Percentiles rank a stretch among this genome's conserved stretches.
These are phyloP conservation scores for Darksidea phi DNA, from an alignment of 495 filamentous ascomycete genomes.

Conservation along the genomic window DNA sequence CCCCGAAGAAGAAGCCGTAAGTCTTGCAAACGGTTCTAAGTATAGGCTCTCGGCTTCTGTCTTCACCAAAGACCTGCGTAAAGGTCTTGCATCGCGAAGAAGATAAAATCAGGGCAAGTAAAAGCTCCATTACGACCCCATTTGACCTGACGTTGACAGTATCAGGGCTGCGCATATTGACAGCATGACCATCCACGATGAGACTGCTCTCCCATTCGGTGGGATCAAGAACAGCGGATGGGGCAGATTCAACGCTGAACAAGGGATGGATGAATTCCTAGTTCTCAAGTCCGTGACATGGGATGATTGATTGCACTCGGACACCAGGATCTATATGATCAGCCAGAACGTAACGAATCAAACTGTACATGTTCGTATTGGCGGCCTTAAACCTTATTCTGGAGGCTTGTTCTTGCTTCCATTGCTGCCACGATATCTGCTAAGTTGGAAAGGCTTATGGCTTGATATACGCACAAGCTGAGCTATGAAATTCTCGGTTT, in stretches of 20 bases:
- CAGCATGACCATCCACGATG: constrained; percentile 6
- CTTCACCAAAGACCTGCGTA: constrained; percentile 39
- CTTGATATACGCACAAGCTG: too few species aligned
- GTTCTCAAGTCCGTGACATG: background rate
- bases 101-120: constrained; percentile 30
- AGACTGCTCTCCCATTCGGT: constrained; percentile 1
- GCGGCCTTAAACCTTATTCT: too few species aligned
- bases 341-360: too few species aligned
- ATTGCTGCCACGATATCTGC: too few species aligned
- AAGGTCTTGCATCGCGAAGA: constrained; percentile 40
- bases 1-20: constrained; percentile 29
- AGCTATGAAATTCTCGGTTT: too few species aligned
- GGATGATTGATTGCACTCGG: background rate
- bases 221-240: constrained; percentile 10
- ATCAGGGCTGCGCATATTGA: constrained; percentile 7
- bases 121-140: background rate
- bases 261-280: background rate
- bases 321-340: too few species aligned
- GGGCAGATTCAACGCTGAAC: background rate
- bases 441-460: too few species aligned
- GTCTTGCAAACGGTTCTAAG: constrained; percentile 43
- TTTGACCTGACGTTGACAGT: background rate
- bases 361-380: too few species aligned
- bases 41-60: constrained; percentile 42
- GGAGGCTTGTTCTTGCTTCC: too few species aligned